A percentile compares a stretch with the other conserved stretches of the same genome.
These are phyloP conservation scores for Zoysia matrella DNA, from an alignment of 202 grass and related monocot genomes.

Conservation along the genomic window DNA sequence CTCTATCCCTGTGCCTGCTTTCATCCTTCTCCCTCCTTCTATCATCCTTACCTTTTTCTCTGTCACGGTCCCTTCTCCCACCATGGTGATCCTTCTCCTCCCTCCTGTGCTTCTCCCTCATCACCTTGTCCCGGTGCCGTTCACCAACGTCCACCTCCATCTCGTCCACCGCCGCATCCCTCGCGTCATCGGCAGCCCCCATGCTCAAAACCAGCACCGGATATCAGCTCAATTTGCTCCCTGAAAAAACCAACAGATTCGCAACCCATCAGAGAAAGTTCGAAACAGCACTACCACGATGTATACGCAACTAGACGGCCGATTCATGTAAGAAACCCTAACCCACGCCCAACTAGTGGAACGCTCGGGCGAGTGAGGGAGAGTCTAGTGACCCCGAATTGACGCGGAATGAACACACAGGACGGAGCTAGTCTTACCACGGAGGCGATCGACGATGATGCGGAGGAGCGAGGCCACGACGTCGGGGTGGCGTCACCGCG, in stretches of 20 bases:
- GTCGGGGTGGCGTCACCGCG: neutral
- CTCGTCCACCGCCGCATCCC: slow-evolving; percentile 53
- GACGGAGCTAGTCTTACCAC: neutral
- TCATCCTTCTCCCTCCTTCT: slow-evolving; percentile 61
- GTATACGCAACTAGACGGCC: neutral
- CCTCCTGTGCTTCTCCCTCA: slow-evolving; percentile 58
- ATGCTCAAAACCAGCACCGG: slow-evolving; percentile 20
- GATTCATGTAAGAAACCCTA: neutral
- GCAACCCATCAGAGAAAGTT: neutral
- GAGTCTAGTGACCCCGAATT: neutral
- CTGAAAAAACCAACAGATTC: neutral
- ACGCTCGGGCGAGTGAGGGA: neutral
- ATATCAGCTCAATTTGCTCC: neutral
- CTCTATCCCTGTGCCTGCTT: slow-evolving; percentile 54
- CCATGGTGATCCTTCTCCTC: slow-evolving; percentile 62
- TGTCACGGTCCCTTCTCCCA: slow-evolving; percentile 61
- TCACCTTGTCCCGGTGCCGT: slow-evolving; percentile 58
- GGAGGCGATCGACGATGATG: neutral
- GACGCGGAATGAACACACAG: neutral
- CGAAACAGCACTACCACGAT: neutral
- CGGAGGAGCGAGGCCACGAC: neutral
- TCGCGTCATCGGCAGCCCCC: slow-evolving; percentile 47
- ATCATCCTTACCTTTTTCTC: slow-evolving; percentile 59
- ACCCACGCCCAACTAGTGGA: neutral
- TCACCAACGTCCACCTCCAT: slow-evolving; percentile 54